Percentiles rank a stretch among this genome's conserved stretches.
Evolutionary conservation across 345 rosid genomes (phyloP).

Genomic region (Aquilaria yunnanensis): DNA sequence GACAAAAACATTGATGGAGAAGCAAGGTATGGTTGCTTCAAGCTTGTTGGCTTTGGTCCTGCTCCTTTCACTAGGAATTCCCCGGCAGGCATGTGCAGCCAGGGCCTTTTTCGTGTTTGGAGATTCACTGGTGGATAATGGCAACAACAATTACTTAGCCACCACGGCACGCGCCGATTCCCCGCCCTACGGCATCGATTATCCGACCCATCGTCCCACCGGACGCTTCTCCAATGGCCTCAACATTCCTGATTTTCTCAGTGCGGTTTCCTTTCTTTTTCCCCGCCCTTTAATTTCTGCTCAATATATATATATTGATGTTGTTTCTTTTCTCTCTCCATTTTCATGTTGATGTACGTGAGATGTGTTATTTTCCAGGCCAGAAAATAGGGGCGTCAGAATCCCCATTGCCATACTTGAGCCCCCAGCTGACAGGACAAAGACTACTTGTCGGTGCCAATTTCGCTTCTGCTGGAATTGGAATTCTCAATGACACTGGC

Average conservation of each 20-base stretch:
- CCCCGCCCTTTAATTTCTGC: too few species aligned
- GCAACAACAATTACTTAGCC: conserved; percentile 65
- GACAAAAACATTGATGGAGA: too few species aligned
- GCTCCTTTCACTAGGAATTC: conserved; percentile 4
- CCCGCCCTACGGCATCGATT: conserved; percentile 83
- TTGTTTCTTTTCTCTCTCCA: background rate
- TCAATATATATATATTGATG: background rate
- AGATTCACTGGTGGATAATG: conserved; percentile 73
- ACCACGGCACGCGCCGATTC: conserved; percentile 79
- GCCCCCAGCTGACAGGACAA: conserved; percentile 53
- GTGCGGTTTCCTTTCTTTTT: conserved; percentile 16
- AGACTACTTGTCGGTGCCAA: conserved; percentile 78
- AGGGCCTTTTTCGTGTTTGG: conserved; percentile 60
- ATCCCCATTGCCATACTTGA: conserved; percentile 70
- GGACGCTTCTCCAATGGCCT: conserved; percentile 91
- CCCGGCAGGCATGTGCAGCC: conserved; percentile 28
- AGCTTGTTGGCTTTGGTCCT: conserved; percentile 8
- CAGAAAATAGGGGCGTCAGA: conserved; percentile 49
- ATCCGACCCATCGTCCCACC: conserved; percentile 56
- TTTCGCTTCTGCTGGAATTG: conserved; percentile 95
- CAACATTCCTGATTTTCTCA: conserved; percentile 84
- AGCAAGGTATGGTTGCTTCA: background rate
- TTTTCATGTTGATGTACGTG: too few species aligned
- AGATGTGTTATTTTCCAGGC: conserved; percentile 29
- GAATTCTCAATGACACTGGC: conserved; percentile 90